A percentile compares a stretch with the other conserved stretches of the same genome.
Conservation (phyloP, 108 stramenopile genomes). For the Phaeodactylum tricornutum region DNA sequence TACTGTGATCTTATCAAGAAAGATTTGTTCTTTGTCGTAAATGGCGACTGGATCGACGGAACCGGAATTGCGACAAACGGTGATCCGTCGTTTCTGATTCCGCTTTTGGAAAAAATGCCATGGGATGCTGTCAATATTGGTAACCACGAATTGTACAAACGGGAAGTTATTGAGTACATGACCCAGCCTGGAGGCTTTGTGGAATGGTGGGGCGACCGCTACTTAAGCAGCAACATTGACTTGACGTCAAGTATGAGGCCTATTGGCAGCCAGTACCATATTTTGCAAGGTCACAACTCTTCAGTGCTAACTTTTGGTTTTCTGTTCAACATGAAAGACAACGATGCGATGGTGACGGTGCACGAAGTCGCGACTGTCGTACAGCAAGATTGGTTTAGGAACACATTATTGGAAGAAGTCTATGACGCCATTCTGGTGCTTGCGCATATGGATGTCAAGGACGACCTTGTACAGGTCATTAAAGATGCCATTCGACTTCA, state of each 20-base stretch:
- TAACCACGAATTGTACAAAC: slow-evolving; percentile 63
- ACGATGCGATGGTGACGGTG: slow-evolving; percentile 27
- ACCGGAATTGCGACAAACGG: slow-evolving; percentile 28
- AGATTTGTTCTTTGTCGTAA: slow-evolving; percentile 55
- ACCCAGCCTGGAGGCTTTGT: slow-evolving; percentile 42
- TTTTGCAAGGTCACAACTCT: slow-evolving; percentile 43
- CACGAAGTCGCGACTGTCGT: slow-evolving; percentile 34
- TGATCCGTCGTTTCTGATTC: slow-evolving; percentile 30
- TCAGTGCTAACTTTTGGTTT: slow-evolving; percentile 62
- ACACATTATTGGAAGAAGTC: slow-evolving; percentile 3
- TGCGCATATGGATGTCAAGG: slow-evolving; percentile 66
- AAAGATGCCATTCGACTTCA: slow-evolving; percentile 26
- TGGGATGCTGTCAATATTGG: slow-evolving; percentile 59
- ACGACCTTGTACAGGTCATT: slow-evolving; percentile 41
- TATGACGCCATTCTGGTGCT: slow-evolving; percentile 68
- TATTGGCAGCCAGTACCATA: slow-evolving; percentile 36
- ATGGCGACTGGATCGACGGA: slow-evolving; percentile 59
- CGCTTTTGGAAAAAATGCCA: slow-evolving; percentile 63
- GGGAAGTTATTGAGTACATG: slow-evolving; percentile 23
- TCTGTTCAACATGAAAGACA: slow-evolving; percentile 50
- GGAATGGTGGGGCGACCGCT: slow-evolving; percentile 58
- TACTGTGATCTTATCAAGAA: slow-evolving; percentile 7
- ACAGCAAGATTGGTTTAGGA: slow-evolving; percentile 46
- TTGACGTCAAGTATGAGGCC: slow-evolving; percentile 14
- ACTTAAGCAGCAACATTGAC: slow-evolving; percentile 61